Percentiles rank a stretch among this genome's conserved stretches.
Evolutionary conservation across 805 yeast species (phyloP).

Genomic region (Saccharomycopsis guyanensis): DNA sequence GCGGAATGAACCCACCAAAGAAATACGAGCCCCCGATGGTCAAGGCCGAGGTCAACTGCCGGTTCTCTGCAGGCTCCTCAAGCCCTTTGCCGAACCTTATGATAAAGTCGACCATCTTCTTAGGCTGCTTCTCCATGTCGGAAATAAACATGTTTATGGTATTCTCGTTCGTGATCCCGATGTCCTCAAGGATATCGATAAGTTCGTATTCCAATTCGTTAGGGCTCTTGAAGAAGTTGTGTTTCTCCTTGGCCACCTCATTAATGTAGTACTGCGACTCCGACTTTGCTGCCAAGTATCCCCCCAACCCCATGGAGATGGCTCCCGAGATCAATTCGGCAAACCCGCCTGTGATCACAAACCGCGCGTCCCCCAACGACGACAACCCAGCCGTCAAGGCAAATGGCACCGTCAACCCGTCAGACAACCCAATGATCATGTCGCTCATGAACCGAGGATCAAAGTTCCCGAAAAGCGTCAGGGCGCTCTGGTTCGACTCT

Average conservation of each 20-base stretch:
- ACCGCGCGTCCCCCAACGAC: conserved; percentile 77
- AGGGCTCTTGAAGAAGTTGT: conserved; percentile 55
- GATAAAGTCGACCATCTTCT: conserved; percentile 74
- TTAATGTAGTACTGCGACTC: conserved; percentile 71
- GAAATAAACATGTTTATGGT: conserved; percentile 67
- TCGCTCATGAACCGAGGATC: conserved; percentile 95
- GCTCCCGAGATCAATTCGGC: conserved; percentile 97
- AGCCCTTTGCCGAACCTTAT: conserved; percentile 86
- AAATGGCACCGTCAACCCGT: conserved; percentile 97
- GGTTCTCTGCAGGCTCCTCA: conserved; percentile 90
- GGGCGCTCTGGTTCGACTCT: conserved; percentile 18
- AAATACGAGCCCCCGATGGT: conserved; percentile 88
- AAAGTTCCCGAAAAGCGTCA: conserved; percentile 46
- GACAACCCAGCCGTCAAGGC: conserved; percentile 96
- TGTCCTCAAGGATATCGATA: conserved; percentile 71
- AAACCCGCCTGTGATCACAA: conserved; percentile 96
- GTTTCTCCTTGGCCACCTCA: conserved; percentile 66
- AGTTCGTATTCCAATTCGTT: conserved; percentile 67
- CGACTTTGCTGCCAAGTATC: conserved; percentile 87
- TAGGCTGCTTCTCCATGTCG: conserved; percentile 75
- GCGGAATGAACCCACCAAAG: conserved; percentile 87
- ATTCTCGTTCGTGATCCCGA: conserved; percentile 54
- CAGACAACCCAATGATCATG: conserved; percentile 86
- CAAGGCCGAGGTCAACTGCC: conserved; percentile 80
- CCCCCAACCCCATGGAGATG: conserved; percentile 96